Evolutionary conservation across 352 stramenopile genomes (phyloP), one percentile per base, ranked within the genome.

Genomic region (Globisporangium splendens): DNA sequence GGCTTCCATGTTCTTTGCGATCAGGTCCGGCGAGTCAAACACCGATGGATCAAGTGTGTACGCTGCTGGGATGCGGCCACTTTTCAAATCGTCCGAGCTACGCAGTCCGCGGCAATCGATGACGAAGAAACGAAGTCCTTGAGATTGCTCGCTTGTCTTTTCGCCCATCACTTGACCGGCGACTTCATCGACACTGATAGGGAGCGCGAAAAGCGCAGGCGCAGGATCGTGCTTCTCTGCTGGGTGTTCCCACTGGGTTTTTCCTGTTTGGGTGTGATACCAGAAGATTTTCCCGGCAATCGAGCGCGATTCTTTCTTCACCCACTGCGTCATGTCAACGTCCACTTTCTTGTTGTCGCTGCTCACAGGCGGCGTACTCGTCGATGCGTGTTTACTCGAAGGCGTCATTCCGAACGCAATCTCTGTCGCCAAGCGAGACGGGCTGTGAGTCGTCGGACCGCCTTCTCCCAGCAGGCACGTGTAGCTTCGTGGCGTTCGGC

Each of bases 261-360:
- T 86, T 1, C 82, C 82, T 0, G 77, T 88, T n/a, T 79, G 68
- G 12, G 68, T 84, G 51, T 91, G 76, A 41, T 91, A 89, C 82
- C 82, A 91, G 42, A 91, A 91, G 39, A 86, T 73, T 46, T 91
- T 91, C 8, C 82, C 82, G 1, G 79, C 76, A 22, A 88, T 81
- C 33, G 79, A 89, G 15, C 72, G 71, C 38, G 82, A 91, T 46
- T 91, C 79, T 39, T 86, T 86, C 65, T 82, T 84, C 38, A 88
- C 75, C 82, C 82, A 91, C 54, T 91, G 69, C 13, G 77, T 86
- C 82, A 91, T 91, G 72, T 91, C 82, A 21, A 91, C 79, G 10
- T 68, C 69, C 50, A 68, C 63, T 57, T 63, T 28, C 47, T 69
- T 60, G 33, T 66, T 35, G 28, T 35, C 28, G 28, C 28, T 21